Conservation (phyloP, 2,329 filamentous ascomycete species). For the Trichophyton simii region DNA sequence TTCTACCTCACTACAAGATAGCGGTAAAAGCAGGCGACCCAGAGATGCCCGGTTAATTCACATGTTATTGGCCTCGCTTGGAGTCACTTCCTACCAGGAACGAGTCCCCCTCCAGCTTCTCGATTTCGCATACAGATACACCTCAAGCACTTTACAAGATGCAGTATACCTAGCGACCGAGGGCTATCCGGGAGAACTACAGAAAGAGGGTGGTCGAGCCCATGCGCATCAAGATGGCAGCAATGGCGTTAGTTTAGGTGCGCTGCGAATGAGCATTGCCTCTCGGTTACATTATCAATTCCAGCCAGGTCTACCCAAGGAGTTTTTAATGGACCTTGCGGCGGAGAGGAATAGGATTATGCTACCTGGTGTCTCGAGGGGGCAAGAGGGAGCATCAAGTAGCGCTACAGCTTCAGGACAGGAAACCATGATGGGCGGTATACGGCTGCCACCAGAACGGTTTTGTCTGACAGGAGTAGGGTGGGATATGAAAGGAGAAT, state of each 20-base stretch:
- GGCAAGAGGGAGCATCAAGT: constrained; percentile 25
- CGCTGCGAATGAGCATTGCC: constrained; percentile 49
- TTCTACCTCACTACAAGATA: constrained; percentile 35
- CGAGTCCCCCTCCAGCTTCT: constrained; percentile 41
- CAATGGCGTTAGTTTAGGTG: constrained; percentile 41
- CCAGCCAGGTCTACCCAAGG: constrained; percentile 46
- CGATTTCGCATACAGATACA: constrained; percentile 44
- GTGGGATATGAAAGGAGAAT: constrained; percentile 45
- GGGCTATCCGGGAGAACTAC: constrained; percentile 35
- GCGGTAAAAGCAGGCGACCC: constrained; percentile 35
- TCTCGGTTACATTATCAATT: constrained; percentile 50
- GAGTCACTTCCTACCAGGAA: constrained; percentile 40
- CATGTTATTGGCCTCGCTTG: constrained; percentile 38
- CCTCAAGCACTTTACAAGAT: constrained; percentile 40
- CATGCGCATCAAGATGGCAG: constrained; percentile 23
- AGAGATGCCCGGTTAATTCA: constrained; percentile 41
- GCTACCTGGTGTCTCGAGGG: constrained; percentile 43
- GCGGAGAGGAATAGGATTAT: constrained; percentile 42
- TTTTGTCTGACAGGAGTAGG: constrained; percentile 47
- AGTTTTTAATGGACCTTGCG: constrained; percentile 48
- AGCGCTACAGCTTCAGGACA: constrained; percentile 15
- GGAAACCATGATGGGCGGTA: constrained; percentile 37
- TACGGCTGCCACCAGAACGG: constrained; percentile 49
- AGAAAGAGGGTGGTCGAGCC: constrained; percentile 19
- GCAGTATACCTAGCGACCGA: constrained; percentile 40